A percentile compares a stretch with the other conserved stretches of the same genome.
phyloP scores from a whole-genome alignment of 768 basidiomycete species.

The Russula griseocarnosa region DNA sequence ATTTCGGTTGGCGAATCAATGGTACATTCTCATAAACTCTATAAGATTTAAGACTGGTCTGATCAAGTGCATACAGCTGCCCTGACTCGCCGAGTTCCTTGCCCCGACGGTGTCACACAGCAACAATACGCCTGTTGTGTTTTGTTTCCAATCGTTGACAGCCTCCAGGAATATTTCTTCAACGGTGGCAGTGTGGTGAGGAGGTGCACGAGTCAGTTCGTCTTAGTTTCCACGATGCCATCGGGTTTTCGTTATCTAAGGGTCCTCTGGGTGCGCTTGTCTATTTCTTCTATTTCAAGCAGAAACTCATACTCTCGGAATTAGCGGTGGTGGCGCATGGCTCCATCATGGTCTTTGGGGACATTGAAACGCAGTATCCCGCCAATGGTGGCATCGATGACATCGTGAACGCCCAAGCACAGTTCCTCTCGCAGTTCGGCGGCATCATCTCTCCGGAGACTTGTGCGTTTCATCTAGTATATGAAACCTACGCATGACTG shows the following conservation, averaged over 20 bases:
- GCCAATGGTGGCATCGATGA: slow-evolving; percentile 45
- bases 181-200: slow-evolving; percentile 34
- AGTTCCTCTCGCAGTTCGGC: slow-evolving; percentile 37
- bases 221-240: slow-evolving; percentile 34
- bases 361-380: slow-evolving; percentile 41
- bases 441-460: slow-evolving; percentile 39
- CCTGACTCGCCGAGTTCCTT: slow-evolving; percentile 30
- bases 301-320: background rate
- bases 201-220: slow-evolving; percentile 34
- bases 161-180: slow-evolving; percentile 34
- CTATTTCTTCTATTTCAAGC: background rate
- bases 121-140: slow-evolving; percentile 35
- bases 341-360: slow-evolving; percentile 45
- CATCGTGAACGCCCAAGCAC: slow-evolving; percentile 38
- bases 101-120: slow-evolving; percentile 35
- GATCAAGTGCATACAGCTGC: slow-evolving; percentile 21
- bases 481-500: background rate
- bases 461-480: slow-evolving; percentile 37
- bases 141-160: slow-evolving; percentile 35
- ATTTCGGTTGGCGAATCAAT: slow-evolving; percentile 20
- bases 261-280: slow-evolving; percentile 22
- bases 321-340: slow-evolving; percentile 40
- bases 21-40: slow-evolving; percentile 11
- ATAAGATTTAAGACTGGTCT: background rate
- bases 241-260: slow-evolving; percentile 22